These are phyloP conservation scores for Pleurotus eryngii DNA, from an alignment of 768 basidiomycete species.

Conservation along the genomic window DNA sequence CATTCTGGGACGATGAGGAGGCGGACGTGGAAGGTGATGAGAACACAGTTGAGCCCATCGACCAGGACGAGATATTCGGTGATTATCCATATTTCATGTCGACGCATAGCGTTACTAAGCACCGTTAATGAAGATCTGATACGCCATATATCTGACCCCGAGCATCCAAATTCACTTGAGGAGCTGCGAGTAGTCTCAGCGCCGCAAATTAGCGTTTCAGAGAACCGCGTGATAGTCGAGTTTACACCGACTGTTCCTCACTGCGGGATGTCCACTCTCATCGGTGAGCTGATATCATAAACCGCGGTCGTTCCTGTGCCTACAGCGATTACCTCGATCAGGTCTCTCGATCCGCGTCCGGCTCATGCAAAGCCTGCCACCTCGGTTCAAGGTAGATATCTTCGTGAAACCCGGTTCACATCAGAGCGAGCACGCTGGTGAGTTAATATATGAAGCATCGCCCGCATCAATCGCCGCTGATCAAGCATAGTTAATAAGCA, in stretches of 20 bases:
- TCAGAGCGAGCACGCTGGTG: constrained; percentile 89
- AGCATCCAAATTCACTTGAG: constrained; percentile 91
- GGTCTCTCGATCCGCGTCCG: constrained; percentile 96
- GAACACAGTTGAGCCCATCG: constrained; percentile 69
- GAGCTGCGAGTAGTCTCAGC: constrained; percentile 93
- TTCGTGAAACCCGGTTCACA: constrained; percentile 92
- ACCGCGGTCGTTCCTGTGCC: neutral
- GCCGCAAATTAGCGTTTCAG: constrained; percentile 63
- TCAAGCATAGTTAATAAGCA: constrained; percentile 85
- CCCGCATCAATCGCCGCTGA: neutral
- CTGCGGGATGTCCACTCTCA: constrained; percentile 95
- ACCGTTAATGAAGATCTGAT: constrained; percentile 72
- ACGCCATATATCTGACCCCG: constrained; percentile 89
- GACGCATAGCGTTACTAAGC: neutral
- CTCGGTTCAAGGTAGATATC: constrained; percentile 93
- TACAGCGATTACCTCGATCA: constrained; percentile 23
- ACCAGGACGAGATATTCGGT: constrained; percentile 94
- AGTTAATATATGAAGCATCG: constrained; percentile 17
- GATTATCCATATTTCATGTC: constrained; percentile 9
- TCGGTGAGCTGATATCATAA: constrained; percentile 53
- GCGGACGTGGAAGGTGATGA: constrained; percentile 43
- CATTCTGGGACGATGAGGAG: constrained; percentile 60
- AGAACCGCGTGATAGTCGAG: constrained; percentile 78
- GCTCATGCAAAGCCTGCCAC: constrained; percentile 83
- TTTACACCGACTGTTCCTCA: constrained; percentile 98